A percentile compares a stretch with the other conserved stretches of the same genome.
Evolutionary conservation across 805 yeast genomes (phyloP).

Genomic region (Wickerhamomyces ciferrii): DNA sequence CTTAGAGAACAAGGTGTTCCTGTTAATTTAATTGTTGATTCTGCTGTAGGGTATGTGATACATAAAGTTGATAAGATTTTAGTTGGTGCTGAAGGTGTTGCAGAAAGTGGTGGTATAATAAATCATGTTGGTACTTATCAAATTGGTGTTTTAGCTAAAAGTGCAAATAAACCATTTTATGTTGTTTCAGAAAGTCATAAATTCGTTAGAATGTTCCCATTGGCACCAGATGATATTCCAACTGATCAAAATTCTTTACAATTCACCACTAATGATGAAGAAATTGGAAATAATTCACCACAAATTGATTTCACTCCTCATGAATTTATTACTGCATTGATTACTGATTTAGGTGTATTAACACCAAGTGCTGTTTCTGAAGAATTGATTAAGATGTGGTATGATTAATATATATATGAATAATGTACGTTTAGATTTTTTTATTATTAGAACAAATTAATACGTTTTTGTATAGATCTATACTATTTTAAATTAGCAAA

Average conservation of each 20-base stretch:
- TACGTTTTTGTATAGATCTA: background rate
- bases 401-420: constrained; percentile 44
- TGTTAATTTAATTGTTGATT: constrained; percentile 81
- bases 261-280: constrained; percentile 31
- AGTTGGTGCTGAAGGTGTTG: constrained; percentile 99
- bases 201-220: constrained; percentile 92
- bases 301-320: constrained; percentile 92
- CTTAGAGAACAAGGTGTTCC: constrained; percentile 76
- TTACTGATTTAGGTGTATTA: constrained; percentile 93
- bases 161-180: constrained; percentile 87
- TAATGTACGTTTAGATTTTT: no score
- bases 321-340: constrained; percentile 89
- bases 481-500: background rate
- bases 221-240: constrained; percentile 89
- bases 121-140: constrained; percentile 94
- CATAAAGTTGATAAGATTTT: constrained; percentile 89
- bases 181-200: constrained; percentile 95
- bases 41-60: constrained; percentile 89
- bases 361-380: constrained; percentile 99
- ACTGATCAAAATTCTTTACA: constrained; percentile 42
- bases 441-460: no score
- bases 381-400: constrained; percentile 97
- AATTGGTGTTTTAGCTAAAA: constrained; percentile 86
- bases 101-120: constrained; percentile 97
- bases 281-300: constrained; percentile 39